phyloP scores from a whole-genome alignment of 495 filamentous ascomycete genomes.

The Aspergillus steynii region DNA sequence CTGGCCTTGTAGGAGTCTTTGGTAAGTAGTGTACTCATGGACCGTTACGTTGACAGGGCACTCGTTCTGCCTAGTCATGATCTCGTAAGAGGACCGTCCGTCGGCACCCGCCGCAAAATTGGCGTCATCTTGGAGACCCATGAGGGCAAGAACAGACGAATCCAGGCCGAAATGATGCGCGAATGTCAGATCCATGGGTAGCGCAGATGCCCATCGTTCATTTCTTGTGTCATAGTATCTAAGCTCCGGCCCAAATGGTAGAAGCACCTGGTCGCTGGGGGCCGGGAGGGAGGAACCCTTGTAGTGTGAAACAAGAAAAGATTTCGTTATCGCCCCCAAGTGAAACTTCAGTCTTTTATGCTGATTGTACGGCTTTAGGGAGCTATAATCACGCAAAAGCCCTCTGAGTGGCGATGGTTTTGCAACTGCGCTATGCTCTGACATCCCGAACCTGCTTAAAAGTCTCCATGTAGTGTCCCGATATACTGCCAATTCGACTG shows the following conservation, averaged over 20 bases:
- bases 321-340: constrained; percentile 44
- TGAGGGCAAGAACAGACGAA: background rate
- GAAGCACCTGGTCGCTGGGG: background rate
- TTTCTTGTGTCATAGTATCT: background rate
- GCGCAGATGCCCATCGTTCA: background rate
- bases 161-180: background rate
- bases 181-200: background rate
- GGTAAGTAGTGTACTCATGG: constrained; percentile 51
- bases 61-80: constrained; percentile 38
- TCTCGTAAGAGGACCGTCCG: constrained; percentile 28
- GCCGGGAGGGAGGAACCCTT: background rate
- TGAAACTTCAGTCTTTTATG: background rate
- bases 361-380: background rate
- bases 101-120: background rate
- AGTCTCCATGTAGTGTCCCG: constrained; percentile 48
- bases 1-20: constrained; percentile 29
- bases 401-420: background rate
- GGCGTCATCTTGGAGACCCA: background rate
- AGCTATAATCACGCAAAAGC: background rate
- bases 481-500: constrained; percentile 48
- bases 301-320: constrained; percentile 42
- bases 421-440: background rate
- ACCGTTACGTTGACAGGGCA: constrained; percentile 44
- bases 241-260: background rate
- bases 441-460: constrained; percentile 35